Evolutionary conservation across 1,284 basidiomycete species (phyloP), one percentile per base, ranked within the genome.

Genomic region (Cryptococcus sp.): DNA sequence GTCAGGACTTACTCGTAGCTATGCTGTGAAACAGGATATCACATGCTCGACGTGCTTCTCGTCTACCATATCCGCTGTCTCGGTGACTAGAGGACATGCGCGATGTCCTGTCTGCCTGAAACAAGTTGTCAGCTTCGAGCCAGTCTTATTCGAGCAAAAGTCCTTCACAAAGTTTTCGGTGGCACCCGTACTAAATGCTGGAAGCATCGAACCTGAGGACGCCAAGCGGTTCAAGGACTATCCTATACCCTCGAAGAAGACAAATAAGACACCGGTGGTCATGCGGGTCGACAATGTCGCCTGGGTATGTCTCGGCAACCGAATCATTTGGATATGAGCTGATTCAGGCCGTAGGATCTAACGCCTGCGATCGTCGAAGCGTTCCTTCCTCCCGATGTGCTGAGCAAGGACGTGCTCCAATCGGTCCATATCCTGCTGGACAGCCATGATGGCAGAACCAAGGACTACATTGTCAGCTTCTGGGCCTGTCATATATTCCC

Each of bases 251-350:
- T 25, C 43, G 20, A 44, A n/a, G 16, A 8, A 34, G 8, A 22
- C 7, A 7, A 40, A 38, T 16, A 52, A 57, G 23, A 34, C 19
- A 41, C 26, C 47, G 8, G 59, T 68, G 10, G 68, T 76, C 5
- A 66, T 78, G 62, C 63, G 77, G 40, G 76, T 78, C 46, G 77
- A 78, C 61, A 78, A 78, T 44, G 69, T 78, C 0, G 74, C 75
- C 22, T 78, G 77, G 77, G 74, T 70, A 23, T 63, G 69, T 19
- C 17, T 16, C 26, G 19, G 15, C 13, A n/a, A 3, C 13, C 29
- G 10, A 43, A 40, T 10, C 26, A 29, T 40, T 49, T 50, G 17
- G 54, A 50, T 17, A 20, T 5, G 19, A 17, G 17, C 20, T 34
- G 43, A 37, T 6, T 15, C 8, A 8, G 26, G 34, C 1, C 7